Base-by-base conservation (phyloP, 371 early-diverging fungal species). In the Saksenaea vasiformis region DNA sequence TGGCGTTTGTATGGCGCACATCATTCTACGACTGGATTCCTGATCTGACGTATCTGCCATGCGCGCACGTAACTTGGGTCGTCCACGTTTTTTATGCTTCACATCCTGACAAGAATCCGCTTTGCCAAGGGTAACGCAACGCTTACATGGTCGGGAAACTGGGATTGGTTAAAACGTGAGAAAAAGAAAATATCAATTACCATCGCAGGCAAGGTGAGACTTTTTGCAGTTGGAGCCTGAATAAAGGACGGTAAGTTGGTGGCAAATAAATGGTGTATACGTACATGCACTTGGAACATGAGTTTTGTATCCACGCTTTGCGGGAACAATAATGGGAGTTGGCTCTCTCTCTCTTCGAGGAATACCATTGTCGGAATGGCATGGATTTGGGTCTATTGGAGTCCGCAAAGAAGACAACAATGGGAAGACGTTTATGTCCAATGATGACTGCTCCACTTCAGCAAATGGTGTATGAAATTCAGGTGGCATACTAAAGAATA, bases 41-140 rank as follows among this genome's bases (percentile, higher is more conserved):
- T 35, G 53, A 44, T 54, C 37, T 36, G 9, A 22, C 53, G 19
- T 27, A 39, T 53, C 39, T 36, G 38, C 19, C 54, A 41, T n/a
- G 57, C 76, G 79, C 62, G 82, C 85, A 37, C 82, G 82, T 35
- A 86, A 66, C 69, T 84, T 87, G 35, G 90, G 90, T 11, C 90
- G 83, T 5, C 90, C 90, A 51, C 90, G 84, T 65, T 89, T 89
- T 67, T 89, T 90, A 69, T 89, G 89, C 69, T 89, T 84, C 22
- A 88, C 87, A 64, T 90, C 90, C 34, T 80, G 73, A 66, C 90
- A 90, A 19, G 85, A 81, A 54, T 86, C 87, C 35, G 80, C 76
- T 69, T 86, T 88, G 34, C 81, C 84, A 17, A 86, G 63, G 11
- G 87, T 73, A 13, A 85, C 69, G 68, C 90, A 90, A 34, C 90